Base-by-base conservation (phyloP, 2,329 filamentous ascomycete species). In the Chaetomiaceae sp. region DNA sequence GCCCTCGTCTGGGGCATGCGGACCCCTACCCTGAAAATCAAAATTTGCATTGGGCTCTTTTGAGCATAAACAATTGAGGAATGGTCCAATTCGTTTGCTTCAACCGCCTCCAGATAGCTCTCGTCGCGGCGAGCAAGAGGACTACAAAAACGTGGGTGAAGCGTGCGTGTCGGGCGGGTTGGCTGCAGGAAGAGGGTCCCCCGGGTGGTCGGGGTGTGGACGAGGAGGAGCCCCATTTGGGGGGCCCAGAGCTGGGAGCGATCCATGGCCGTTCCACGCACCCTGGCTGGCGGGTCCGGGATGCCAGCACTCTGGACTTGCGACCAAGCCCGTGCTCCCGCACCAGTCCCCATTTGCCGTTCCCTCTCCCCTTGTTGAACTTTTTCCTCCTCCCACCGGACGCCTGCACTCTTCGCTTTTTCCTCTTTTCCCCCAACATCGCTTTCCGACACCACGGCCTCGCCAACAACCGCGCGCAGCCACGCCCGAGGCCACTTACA, bases 61-160 rank as follows among this genome's bases (percentile, higher is more conserved):
- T 9, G 46, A 29, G 15, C 3, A 49, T 66, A 63, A 51, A 61
- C 52, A 55, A 49, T 33, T 53, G 37, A 57, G 51, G 56, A 40
- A 15, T 25, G 4, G 54, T 47, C 59, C 57, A 61, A 64, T 61
- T 29, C 37, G 49, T 37, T 43, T 61, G 55, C 50, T 71, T 66
- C 53, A 60, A 66, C 65, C 66, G 68, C 71, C 65, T 47, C 61
- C 65, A 40, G 71, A 73, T 69, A 72, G 73, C 69, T 59, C 71
- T 58, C 53, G 39, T 47, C 51, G 45, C 38, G 69, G 68, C 72
- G 83, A 82, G 71, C 73, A 75, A 64, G 84, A 84, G 64, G 78
- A 88, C 84, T 81, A 81, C 77, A 84, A 83, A 75, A 79, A 87
- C 70, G 74, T 71, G 66, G 70, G 69, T 67, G 62, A 72, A 72